Evolutionary conservation across 495 filamentous ascomycete genomes (phyloP), one percentile per base, ranked within the genome.

Genomic region (Xylaria venustula): DNA sequence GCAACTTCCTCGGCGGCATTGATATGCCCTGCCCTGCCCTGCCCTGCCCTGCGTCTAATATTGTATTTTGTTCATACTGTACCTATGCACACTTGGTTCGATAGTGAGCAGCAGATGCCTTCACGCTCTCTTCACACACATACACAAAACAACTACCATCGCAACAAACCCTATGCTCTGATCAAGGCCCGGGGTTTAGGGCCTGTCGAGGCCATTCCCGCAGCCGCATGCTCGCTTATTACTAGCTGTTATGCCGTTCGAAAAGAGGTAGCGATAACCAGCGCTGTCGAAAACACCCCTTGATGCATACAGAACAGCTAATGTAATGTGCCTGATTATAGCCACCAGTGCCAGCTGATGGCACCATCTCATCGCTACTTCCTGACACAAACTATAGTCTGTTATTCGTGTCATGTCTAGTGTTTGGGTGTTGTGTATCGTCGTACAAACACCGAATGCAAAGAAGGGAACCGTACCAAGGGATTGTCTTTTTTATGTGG

Each of bases 381-480:
- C 25, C 25, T 15, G 9, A 15, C 25, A 49, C 32, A 49, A 49
- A 26, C 47, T 7, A 49, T 49, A 68, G 58, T 25, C 59, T 77
- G 44, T 76, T 80, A 68, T 74, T 81, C 25, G 63, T 62, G 25
- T 75, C 75, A n/a, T 81, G 77, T 54, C 52, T 81, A 20, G 62
- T 76, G 14, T 66, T 80, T 17, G 79, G 78, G 20, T 81, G 75
- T 53, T 74, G 73, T 47, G 69, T 81, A 2, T 80, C 79, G 2
- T 79, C 76, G 20, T 80, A 77, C 52, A 60, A 58, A 6, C 76
- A 78, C 40, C 71, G 78, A 36, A 64, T 73, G 11, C 75, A 76
- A 51, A 69, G 70, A n/a, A 36, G 67, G 34, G 78, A 82, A 30
- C 70, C 52, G 3, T 71, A 67, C 41, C 77, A 80, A 51, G 65